A percentile compares a stretch with the other conserved stretches of the same genome.
Conservation (phyloP, 1,284 basidiomycete genomes). For the Ganoderma meredithae region DNA sequence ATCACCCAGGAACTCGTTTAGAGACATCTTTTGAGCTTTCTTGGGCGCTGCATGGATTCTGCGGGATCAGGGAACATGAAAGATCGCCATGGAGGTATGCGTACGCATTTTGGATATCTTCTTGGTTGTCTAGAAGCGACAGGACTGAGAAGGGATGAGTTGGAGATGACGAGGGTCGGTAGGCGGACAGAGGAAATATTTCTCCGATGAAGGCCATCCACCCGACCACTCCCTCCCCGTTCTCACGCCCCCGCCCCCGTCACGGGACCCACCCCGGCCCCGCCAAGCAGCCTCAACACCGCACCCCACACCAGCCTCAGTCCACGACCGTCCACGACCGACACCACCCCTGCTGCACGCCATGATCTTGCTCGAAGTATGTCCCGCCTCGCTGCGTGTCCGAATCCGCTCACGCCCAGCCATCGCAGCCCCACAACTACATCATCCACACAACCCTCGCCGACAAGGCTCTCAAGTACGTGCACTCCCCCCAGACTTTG, state of each 20-base stretch:
- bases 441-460: slow-evolving; percentile 92
- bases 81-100: slow-evolving; percentile 16
- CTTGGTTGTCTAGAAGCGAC: slow-evolving; percentile 15
- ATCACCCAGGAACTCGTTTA: slow-evolving; percentile 91
- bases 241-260: slow-evolving; percentile 32
- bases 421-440: slow-evolving; percentile 82
- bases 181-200: slow-evolving; percentile 31
- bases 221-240: slow-evolving; percentile 11
- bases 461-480: slow-evolving; percentile 89
- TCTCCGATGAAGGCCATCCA: slow-evolving; percentile 23
- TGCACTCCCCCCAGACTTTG: slow-evolving; percentile 24
- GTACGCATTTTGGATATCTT: slow-evolving; percentile 43
- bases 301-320: not conserved
- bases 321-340: not conserved
- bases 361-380: slow-evolving; percentile 19
- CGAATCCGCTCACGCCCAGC: not conserved
- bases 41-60: slow-evolving; percentile 69
- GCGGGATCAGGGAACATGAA: slow-evolving; percentile 15
- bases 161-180: slow-evolving; percentile 19
- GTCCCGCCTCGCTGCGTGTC: not conserved
- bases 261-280: slow-evolving; percentile 27
- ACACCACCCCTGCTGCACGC: not conserved
- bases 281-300: not conserved
- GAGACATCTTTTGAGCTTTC: slow-evolving; percentile 89
- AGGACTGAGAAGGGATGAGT: slow-evolving; percentile 11